Evolutionary conservation across 352 stramenopile species (phyloP), one percentile per base, ranked within the genome.

Genomic region (Phytophthora tentaculata): DNA sequence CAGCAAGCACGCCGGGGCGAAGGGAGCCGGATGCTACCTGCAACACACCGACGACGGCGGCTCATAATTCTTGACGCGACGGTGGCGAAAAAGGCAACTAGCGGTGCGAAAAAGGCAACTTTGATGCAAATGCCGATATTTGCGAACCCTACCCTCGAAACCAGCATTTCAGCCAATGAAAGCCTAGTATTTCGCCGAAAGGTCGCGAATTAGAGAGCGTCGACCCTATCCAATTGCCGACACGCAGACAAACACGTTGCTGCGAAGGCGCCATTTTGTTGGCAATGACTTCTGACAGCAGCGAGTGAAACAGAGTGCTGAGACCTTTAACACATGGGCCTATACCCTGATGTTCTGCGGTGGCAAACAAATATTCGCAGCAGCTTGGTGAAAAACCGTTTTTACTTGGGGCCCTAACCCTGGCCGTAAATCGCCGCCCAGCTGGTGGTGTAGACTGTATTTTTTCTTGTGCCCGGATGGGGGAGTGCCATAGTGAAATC

Each of bases 401-500:
- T 69, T 20, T 39, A 19, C 29, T 1, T 17, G 2, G 2, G 19
- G 22, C 17, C 49, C 56, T 67, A 71, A 4, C 48, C 56, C 49
- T 60, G 37, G 32, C 66, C 47, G 35, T 66, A 48, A 71, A 41
- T 55, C 41, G 49, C 9, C 43, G 29, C 62, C n/a, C 64, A 69
- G 47, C 58, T 72, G 70, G 29, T 45, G 17, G 37, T 16, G 50
- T 51, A 73, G 67, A 65, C 63, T 72, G 71, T 73, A 69, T 71
- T 74, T 74, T 73, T 73, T 71, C 58, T 65, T 59, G 53, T 43
- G 26, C 9, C 65, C 64, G 35, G 37, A 57, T 64, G 53, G 44
- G 63, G 43, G 26, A 55, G 23, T 23, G 23, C 48, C 29, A 77
- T 74, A 77, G 37, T 73, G 48, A 69, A 71, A 67, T 20, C 64